Evolutionary conservation across 805 yeast genomes (phyloP).

Genomic region (Pichia manshurica): DNA sequence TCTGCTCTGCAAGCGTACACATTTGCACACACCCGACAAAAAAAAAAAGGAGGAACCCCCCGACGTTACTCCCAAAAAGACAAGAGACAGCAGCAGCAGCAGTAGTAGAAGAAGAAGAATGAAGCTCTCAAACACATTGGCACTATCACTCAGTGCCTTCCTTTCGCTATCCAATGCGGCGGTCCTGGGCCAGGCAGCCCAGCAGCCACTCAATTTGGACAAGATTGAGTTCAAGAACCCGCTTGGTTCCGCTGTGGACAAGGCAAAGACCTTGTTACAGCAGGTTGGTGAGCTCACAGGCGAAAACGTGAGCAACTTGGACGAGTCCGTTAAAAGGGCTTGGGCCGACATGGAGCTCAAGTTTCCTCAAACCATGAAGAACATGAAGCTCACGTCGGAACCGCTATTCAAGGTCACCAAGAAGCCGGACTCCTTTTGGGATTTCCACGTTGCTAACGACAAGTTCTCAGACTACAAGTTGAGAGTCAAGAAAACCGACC

Average conservation of each 20-base stretch:
- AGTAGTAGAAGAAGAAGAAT: conserved; percentile 1
- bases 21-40: no score
- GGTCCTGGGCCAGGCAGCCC: conserved; percentile 6
- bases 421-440: conserved; percentile 33
- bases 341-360: conserved; percentile 62
- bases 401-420: conserved; percentile 39
- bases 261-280: conserved; percentile 25
- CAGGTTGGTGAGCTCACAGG: conserved; percentile 47
- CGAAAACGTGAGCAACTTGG: conserved; percentile 43
- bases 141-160: conserved; percentile 10
- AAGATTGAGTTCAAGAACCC: background rate
- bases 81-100: no score
- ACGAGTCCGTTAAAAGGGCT: conserved; percentile 42
- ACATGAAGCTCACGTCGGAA: conserved; percentile 43
- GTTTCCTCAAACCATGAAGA: conserved; percentile 51
- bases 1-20: no score
- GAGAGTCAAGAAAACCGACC: conserved; percentile 44
- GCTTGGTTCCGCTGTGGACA: conserved; percentile 5
- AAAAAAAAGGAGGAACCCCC: no score
- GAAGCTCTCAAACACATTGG: conserved; percentile 12
- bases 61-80: no score
- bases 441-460: conserved; percentile 27
- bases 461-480: conserved; percentile 42
- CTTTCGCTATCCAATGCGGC: conserved; percentile 8
- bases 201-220: conserved; percentile 10